These are phyloP conservation scores for Dryas integrifolia DNA, from an alignment of 331 rosid genomes.

Conservation along the genomic window DNA sequence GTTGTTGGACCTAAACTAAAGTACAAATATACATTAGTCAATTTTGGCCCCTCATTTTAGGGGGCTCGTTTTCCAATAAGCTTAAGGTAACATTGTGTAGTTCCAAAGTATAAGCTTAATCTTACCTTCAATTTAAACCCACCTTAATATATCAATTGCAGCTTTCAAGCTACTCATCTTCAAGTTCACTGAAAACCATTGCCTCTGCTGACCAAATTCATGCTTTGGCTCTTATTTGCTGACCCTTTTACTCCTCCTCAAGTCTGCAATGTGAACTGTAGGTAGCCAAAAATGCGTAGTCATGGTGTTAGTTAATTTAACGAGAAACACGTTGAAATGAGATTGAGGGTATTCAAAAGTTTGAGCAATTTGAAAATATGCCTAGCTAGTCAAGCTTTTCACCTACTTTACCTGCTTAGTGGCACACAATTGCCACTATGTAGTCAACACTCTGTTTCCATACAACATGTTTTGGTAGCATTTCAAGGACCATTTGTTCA, in stretches of 20 bases:
- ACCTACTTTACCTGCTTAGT: constrained; percentile 9
- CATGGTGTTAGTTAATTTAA: not conserved
- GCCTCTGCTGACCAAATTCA: too few relatives aligned
- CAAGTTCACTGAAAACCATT: too few relatives aligned
- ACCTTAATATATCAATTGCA: too few relatives aligned
- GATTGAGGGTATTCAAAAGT: not conserved
- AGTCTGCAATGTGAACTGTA: too few relatives aligned
- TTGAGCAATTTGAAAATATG: not conserved
- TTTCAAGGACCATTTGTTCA: not conserved
- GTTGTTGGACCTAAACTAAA: not conserved
- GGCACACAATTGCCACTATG: not conserved
- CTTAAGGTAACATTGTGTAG: not conserved
- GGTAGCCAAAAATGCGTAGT: not conserved
- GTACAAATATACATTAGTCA: not conserved
- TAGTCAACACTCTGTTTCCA: not conserved
- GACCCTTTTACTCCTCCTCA: too few relatives aligned
- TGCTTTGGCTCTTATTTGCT: too few relatives aligned
- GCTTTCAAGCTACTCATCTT: too few relatives aligned
- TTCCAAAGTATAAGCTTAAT: not conserved
- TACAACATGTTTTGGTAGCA: constrained; percentile 8
- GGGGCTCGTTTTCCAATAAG: not conserved
- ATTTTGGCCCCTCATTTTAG: not conserved
- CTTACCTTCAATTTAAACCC: not conserved
- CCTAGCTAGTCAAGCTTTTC: constrained; percentile 1
- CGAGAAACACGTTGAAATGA: not conserved